Percentiles rank a stretch among this genome's conserved stretches.
Evolutionary conservation across 2,329 filamentous ascomycete species (phyloP).

Genomic region (Elsinoe australis): DNA sequence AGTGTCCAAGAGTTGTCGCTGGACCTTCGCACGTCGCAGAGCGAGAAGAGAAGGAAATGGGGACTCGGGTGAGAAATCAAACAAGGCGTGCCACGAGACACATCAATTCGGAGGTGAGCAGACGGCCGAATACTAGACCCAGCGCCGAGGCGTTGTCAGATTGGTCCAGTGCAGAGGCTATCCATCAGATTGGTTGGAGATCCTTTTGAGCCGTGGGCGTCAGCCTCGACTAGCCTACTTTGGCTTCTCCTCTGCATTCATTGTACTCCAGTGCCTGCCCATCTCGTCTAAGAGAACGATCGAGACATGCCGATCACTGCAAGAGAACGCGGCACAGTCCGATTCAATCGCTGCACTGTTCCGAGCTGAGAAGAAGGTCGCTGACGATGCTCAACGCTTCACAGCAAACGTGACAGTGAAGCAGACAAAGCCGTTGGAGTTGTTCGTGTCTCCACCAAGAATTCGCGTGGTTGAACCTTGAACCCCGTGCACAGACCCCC

Average conservation of each 20-base stretch:
- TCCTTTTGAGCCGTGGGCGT: conserved; percentile 5
- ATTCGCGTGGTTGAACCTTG: too few species aligned
- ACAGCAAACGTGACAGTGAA: too few species aligned
- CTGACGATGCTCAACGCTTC: too few species aligned
- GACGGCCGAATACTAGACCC: conserved; percentile 11
- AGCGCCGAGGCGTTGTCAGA: conserved; percentile 7
- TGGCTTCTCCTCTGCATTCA: background rate
- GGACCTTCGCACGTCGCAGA: too few species aligned
- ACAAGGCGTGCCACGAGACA: conserved; percentile 2
- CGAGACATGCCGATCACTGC: background rate
- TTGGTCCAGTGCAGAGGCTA: conserved; percentile 4
- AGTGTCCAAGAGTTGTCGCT: background rate
- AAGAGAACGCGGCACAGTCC: background rate
- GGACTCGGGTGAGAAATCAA: conserved; percentile 6
- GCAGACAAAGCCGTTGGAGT: too few species aligned
- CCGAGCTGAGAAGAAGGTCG: too few species aligned
- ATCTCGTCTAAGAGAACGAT: conserved; percentile 1
- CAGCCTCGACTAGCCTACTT: conserved; percentile 12
- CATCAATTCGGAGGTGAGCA: background rate
- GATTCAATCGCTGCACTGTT: background rate
- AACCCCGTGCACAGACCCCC: too few species aligned
- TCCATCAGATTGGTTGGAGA: conserved; percentile 11
- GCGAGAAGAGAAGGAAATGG: background rate
- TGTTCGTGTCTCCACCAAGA: too few species aligned
- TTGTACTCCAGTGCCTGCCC: conserved; percentile 3